phyloP scores from a whole-genome alignment of 306 rosid species.

The Vigna reflexopilosa region DNA sequence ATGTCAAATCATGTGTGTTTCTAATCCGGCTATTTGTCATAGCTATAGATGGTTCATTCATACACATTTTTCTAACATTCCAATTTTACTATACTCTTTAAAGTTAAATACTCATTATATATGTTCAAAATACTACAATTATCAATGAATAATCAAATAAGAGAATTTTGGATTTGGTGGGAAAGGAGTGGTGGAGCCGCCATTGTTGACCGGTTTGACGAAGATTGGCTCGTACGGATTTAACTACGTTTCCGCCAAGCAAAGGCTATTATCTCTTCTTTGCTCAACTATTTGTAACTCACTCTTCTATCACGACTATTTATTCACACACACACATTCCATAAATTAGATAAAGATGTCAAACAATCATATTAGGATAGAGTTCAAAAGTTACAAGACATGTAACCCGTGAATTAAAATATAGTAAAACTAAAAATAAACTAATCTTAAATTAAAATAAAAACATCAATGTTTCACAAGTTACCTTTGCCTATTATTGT shows the following conservation, averaged over 20 bases:
- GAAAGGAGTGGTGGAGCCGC: constrained; percentile 45
- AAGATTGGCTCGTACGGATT: constrained; percentile 34
- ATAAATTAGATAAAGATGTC: neutral
- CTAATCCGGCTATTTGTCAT: neutral
- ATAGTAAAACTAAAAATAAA: too few relatives aligned
- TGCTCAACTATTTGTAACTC: neutral
- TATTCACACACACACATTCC: neutral
- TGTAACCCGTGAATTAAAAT: too few relatives aligned
- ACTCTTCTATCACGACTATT: neutral
- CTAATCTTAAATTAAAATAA: too few relatives aligned
- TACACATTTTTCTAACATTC: neutral
- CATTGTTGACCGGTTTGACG: constrained; percentile 50
- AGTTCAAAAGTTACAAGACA: neutral
- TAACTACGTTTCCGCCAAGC: neutral
- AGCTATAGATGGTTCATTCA: too few relatives aligned
- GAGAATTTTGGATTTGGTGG: neutral
- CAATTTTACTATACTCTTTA: neutral
- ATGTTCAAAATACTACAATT: too few relatives aligned
- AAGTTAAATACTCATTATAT: too few relatives aligned
- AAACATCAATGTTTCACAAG: too few relatives aligned
- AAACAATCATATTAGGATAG: neutral
- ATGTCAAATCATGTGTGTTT: constrained; percentile 37
- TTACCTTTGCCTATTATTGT: too few relatives aligned
- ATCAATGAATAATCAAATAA: neutral
- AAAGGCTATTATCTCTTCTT: neutral